Conservation (phyloP, 2,329 filamentous ascomycete species). For the Xenoacremonium recifei region DNA sequence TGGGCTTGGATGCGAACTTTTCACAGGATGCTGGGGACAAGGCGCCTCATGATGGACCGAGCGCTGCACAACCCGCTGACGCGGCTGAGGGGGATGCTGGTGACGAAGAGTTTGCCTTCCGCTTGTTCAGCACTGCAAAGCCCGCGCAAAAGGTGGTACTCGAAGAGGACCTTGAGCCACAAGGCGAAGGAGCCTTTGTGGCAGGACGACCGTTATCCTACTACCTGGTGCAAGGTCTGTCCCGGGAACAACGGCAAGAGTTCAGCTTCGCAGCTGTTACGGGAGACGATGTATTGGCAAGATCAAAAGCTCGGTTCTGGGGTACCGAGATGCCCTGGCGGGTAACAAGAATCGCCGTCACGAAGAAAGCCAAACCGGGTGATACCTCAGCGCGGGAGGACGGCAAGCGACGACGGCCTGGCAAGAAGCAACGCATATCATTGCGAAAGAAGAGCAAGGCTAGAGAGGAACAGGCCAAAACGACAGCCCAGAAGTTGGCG, state of each 20-base stretch:
- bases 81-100: conserved; percentile 20
- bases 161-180: conserved; percentile 37
- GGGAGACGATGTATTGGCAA: conserved; percentile 48
- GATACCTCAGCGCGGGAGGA: conserved; percentile 13
- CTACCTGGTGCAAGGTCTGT: conserved; percentile 45
- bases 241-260: conserved; percentile 34
- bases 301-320: conserved; percentile 48
- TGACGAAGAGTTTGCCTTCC: conserved; percentile 51
- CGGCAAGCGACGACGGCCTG: conserved; percentile 44
- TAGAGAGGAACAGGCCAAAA: conserved; percentile 39
- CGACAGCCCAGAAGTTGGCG: conserved; percentile 36
- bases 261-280: conserved; percentile 49
- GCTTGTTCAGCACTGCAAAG: conserved; percentile 52
- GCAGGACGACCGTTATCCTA: conserved; percentile 42
- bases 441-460: conserved; percentile 45
- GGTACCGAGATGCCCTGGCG: conserved; percentile 62
- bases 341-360: conserved; percentile 44
- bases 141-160: conserved; percentile 51
- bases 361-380: conserved; percentile 22
- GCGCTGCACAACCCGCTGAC: conserved; percentile 9
- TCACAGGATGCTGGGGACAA: background rate
- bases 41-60: conserved; percentile 1
- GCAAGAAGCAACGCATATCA: conserved; percentile 59
- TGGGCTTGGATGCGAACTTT: conserved; percentile 37
- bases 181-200: conserved; percentile 36